Evolutionary conservation across 129 eudicot species (phyloP), one percentile per base, ranked within the genome.

Genomic region (Dittrichia graveolens): DNA sequence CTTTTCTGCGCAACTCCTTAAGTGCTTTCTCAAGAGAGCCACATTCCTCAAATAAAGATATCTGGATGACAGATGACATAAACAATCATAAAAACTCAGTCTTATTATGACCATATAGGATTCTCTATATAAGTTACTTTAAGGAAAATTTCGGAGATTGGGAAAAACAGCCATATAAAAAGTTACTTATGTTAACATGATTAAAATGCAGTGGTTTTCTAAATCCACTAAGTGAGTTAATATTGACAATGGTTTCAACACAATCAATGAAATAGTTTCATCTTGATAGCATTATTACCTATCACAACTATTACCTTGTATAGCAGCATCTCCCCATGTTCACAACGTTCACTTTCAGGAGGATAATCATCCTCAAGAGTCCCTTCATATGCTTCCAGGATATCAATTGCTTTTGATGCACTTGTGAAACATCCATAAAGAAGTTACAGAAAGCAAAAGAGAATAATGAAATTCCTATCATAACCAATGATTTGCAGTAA

Each of bases 311-410:
- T 65, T 83, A 86, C 99, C 97, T 95, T 95, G 88, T 91, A 95
- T 72, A 95, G 61, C 16, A 95, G 90, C 99, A 95, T 95, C 84
- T 95, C 99, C 45, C 95, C 91, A 59, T 91, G 99, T 86, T 91
- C 99, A 82, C 86, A 74, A 12, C 94, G 97, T 67, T 91, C 99
- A 19, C 81, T 95, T 64, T 88, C 97, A 5, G 97, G 97, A 42
- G 99, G 99, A 75, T 95, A 88, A 83, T 91, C 97, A 10, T 91
- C 94, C 72, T 91, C 96, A 7, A 95, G 89, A 68, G 97, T 91
- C 78, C 99, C 99, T 84, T 95, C 99, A 86, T 95, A 95, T 74
- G 99, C 99, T 82, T 95, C 96, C 84, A 95, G 87, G 71, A 91
- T 91, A 83, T 95, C 97, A 83, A 95, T 80, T 18, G 97, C 97